phyloP scores from a whole-genome alignment of 1,284 basidiomycete genomes.

The Meripilus lineatus region DNA sequence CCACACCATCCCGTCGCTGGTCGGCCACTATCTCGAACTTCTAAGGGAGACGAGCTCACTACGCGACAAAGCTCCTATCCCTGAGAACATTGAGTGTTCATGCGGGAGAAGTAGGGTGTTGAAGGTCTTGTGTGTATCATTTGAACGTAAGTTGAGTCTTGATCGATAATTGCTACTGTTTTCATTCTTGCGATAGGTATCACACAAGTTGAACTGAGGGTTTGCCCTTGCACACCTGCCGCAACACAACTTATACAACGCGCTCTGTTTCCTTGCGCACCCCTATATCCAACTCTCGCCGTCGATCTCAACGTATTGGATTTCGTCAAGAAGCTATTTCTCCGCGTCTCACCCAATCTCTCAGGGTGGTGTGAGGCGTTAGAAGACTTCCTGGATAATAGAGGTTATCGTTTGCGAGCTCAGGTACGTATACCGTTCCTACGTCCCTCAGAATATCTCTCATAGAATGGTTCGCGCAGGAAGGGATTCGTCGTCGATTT shows the following conservation, averaged over 20 bases:
- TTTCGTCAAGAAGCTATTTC: conserved; percentile 1
- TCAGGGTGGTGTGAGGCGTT: conserved; percentile 2
- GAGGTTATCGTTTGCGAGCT: no score
- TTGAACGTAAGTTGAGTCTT: no score
- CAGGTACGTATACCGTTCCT: no score
- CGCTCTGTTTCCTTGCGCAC: not conserved
- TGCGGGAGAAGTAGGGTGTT: no score
- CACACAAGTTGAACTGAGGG: not conserved
- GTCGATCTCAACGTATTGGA: not conserved
- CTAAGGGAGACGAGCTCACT: not conserved
- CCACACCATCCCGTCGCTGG: not conserved
- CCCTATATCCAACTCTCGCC: conserved; percentile 1
- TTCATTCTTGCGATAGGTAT: not conserved
- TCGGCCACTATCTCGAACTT: not conserved
- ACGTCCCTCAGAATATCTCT: no score
- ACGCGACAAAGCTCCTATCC: no score
- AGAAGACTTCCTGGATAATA: not conserved
- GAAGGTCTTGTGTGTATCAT: no score
- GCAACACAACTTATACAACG: not conserved
- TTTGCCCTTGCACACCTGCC: not conserved
- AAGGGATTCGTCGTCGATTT: no score
- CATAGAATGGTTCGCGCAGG: no score
- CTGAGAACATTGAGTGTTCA: no score
- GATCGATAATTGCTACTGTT: no score
- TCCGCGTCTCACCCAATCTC: conserved; percentile 2